Base-by-base conservation (phyloP, 169 alveolate species). In the Cryptosporidium baileyi region DNA sequence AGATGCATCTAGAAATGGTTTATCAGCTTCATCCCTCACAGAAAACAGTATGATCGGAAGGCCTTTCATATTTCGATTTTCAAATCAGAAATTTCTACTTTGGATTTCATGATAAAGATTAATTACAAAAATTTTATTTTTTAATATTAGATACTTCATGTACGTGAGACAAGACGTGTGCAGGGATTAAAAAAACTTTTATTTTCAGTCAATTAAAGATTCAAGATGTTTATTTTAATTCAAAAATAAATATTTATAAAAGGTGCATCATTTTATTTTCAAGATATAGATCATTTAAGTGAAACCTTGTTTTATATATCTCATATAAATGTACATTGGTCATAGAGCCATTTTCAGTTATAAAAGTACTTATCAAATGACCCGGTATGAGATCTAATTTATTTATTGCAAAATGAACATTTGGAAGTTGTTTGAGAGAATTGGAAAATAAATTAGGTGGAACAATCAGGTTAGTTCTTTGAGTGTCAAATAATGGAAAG, bases 371-470 rank as follows among this genome's bases (percentile, higher is more conserved):
- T n/a, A 74, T 74, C 24, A 74, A 41, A 41, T 57, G 32, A 11
- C 61, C 85, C 3, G 85, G 85, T 13, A 74, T 57, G 30, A 74
- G 40, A 41, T 74, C 85, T 28, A 74, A 59, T 43, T 74, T 74
- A 7, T 74, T 54, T 19, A 51, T 74, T 19, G 85, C 67, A 34
- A 74, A 74, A 28, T 74, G 85, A n/a, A 74, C 85, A 54, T 74
- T 74, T 34, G 67, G 43, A 22, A 54, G 40, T 40, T 74, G 85
- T 32, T 74, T 74, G 6, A 74, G 43, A 17, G 67, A 74, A 17
- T 74, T 44, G 19, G 54, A 34, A 57, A 74, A 74, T 7, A 57
- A 36, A 30, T 74, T 74, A 24, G 85, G 85, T 17, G 85, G 67
- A 38, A 74, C 60, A 5, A 59, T 74, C 24, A 57, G 38, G 41